phyloP scores from a whole-genome alignment of 176 grass and related monocot species.

The Phyllostachys edulis region DNA sequence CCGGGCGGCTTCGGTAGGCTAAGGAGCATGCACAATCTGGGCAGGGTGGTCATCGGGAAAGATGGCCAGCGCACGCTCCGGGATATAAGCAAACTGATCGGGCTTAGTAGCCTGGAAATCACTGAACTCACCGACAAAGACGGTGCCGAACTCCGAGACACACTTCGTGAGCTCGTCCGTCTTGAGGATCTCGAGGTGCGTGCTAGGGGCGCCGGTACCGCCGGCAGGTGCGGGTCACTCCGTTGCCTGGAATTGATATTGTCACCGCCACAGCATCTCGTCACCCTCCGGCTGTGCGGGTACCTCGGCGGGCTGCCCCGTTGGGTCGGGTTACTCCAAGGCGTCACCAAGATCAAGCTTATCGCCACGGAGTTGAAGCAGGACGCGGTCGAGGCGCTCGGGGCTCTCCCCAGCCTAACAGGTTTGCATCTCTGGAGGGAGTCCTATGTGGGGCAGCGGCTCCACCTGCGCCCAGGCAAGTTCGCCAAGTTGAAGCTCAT shows the following conservation, averaged over 20 bases:
- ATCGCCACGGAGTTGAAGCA: not conserved
- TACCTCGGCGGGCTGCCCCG: not conserved
- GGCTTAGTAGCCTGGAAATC: not conserved
- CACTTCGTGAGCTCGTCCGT: not conserved
- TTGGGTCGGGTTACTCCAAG: not conserved
- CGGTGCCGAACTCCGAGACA: not conserved
- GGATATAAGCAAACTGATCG: not conserved
- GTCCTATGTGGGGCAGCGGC: not conserved
- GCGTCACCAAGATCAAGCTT: conserved; percentile 15
- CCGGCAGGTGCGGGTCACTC: not conserved
- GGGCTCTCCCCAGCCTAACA: not conserved
- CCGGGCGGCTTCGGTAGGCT: not conserved
- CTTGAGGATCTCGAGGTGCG: not conserved
- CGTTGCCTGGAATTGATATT: not conserved
- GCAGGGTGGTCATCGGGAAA: not conserved
- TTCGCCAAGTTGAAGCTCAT: not conserved
- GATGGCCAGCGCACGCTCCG: not conserved
- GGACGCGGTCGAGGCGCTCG: not conserved
- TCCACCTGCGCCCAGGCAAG: not conserved
- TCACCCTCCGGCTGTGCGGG: not conserved
- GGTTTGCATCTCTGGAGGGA: not conserved
- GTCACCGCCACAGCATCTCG: not conserved
- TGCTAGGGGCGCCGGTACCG: not conserved
- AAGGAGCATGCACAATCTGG: not conserved
- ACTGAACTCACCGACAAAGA: not conserved